A percentile compares a stretch with the other conserved stretches of the same genome.
Conservation (phyloP, 2,329 filamentous ascomycete species). For the Aureobasidium leucospermi region DNA sequence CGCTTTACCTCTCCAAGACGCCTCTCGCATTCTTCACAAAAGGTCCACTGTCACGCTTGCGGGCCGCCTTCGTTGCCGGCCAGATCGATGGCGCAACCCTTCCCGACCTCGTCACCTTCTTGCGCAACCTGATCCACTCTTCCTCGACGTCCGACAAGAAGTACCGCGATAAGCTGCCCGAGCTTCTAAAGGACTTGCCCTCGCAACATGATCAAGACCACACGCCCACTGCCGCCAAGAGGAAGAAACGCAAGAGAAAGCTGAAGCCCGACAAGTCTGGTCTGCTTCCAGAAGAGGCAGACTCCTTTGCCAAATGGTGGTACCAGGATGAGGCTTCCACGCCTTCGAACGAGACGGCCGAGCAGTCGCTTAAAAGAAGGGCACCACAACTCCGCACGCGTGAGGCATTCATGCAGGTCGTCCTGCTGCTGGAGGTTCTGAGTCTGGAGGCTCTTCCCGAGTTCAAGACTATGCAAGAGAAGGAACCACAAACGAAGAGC, state of each 20-base stretch:
- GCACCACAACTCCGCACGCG: constrained; percentile 56
- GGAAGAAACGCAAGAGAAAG: constrained; percentile 51
- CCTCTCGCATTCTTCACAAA: constrained; percentile 80
- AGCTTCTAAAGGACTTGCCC: constrained; percentile 53
- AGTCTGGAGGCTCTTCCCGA: constrained; percentile 51
- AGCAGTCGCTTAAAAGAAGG: constrained; percentile 50
- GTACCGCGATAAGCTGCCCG: constrained; percentile 63
- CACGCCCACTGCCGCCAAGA: constrained; percentile 26
- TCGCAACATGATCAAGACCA: constrained; percentile 22
- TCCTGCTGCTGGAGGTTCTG: constrained; percentile 68
- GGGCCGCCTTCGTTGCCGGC: constrained; percentile 57
- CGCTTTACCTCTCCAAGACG: constrained; percentile 50
- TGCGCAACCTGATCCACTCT: constrained; percentile 41
- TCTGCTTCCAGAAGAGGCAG: constrained; percentile 60
- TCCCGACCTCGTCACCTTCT: constrained; percentile 57
- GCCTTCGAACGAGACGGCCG: constrained; percentile 36
- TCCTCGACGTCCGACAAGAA: constrained; percentile 65
- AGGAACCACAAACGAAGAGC: constrained; percentile 23
- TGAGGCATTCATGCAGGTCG: constrained; percentile 75
- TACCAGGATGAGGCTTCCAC: constrained; percentile 42
- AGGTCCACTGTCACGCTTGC: constrained; percentile 67
- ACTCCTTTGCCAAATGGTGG: constrained; percentile 66
- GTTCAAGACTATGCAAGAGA: neutral
- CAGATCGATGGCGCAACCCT: neutral
- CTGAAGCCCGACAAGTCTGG: constrained; percentile 60